Base-by-base conservation (phyloP, 2,329 filamentous ascomycete genomes). In the Arthrobotrys musiformis region DNA sequence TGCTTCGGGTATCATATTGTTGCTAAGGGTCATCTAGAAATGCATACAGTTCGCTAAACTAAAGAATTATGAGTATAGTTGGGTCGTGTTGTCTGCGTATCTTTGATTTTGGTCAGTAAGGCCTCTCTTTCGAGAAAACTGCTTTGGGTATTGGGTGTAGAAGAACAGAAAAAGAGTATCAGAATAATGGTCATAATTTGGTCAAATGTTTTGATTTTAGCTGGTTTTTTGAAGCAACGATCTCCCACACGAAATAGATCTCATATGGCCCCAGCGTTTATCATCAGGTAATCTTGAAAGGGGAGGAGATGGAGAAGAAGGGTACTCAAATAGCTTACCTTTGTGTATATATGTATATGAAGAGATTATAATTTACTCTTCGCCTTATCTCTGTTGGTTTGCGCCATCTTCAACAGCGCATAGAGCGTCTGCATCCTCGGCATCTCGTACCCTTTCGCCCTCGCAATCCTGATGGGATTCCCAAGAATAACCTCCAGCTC, bases 401-500 rank as follows among this genome's bases (percentile, higher is more conserved):
- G 73, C 9, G 73, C 73, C 73, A 77, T 77, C 73, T 77, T 77
- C 40, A 77, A 54, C 44, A 77, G 40, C 2, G 73, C 73, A 22
- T 77, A 77, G 1, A 77, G 40, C 5, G 24, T 77, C 66, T 77
- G 73, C 84, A 92, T 81, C 81, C 89, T 84, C 9, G 89, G 89
- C 87, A 92, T 87, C 80, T 90, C 87, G 4, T 90, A 86, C 0
- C 90, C 90, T 61, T 86, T 86, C 64, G 86, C 86, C 79, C 88
- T 84, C 8, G 90, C 90, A 54, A 91, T 89, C 79, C 89, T 84
- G 30, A 92, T 88, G 0, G 90, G 90, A 81, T 92, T 92, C 0
- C 91, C 90, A 24, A 92, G 82, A 44, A 92, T 91, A 37, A 91
- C 90, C 83, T 92, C 91, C 61, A 92, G 82, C 84, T 93, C 91